These are phyloP conservation scores for Suillus bovinus DNA, from an alignment of 768 basidiomycete genomes.

Conservation along the genomic window DNA sequence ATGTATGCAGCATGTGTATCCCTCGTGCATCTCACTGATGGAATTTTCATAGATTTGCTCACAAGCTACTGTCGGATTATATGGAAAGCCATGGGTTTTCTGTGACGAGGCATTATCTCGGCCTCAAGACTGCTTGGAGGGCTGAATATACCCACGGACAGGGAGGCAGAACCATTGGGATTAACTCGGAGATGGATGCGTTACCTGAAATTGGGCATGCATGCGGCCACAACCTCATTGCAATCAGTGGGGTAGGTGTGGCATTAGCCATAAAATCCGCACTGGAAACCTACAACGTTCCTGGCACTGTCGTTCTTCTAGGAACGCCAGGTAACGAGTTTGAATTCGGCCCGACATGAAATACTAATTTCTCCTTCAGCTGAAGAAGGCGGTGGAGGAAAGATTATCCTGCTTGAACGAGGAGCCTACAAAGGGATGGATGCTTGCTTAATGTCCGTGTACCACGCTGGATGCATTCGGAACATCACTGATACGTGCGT, in stretches of 20 bases:
- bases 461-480: not conserved
- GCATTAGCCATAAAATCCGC: constrained; percentile 75
- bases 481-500: constrained; percentile 15
- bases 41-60: constrained; percentile 56
- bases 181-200: constrained; percentile 80
- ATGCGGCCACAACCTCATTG: constrained; percentile 85
- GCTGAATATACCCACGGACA: constrained; percentile 64
- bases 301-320: constrained; percentile 71
- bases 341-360: constrained; percentile 1
- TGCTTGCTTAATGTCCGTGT: constrained; percentile 67
- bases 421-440: constrained; percentile 85
- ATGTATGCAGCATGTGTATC: constrained; percentile 40
- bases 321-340: constrained; percentile 66
- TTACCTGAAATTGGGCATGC: constrained; percentile 59
- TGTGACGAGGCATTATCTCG: constrained; percentile 72
- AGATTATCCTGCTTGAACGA: constrained; percentile 67
- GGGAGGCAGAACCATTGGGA: constrained; percentile 66
- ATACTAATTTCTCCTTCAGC: constrained; percentile 40
- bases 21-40: constrained; percentile 8
- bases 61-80: constrained; percentile 65
- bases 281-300: constrained; percentile 56
- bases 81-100: constrained; percentile 67
- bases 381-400: constrained; percentile 80
- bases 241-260: constrained; percentile 71
- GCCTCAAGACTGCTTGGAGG: constrained; percentile 74